Base-by-base conservation (phyloP, 139 green algal species). In the Coelastrella sp. region DNA sequence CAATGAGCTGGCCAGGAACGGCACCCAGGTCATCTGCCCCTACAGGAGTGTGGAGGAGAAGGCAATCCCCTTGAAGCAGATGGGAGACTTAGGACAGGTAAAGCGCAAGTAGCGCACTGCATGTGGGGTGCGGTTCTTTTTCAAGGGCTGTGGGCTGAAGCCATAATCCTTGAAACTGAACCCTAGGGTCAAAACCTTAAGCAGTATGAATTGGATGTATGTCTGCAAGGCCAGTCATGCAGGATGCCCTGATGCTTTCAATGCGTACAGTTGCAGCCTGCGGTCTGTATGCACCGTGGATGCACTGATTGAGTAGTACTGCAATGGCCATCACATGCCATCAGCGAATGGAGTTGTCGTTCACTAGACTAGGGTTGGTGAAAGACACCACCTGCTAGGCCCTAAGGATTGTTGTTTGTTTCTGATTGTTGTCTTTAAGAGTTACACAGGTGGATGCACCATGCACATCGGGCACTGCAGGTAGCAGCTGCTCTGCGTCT, bases 41-140 rank as follows among this genome's bases (percentile, higher is more conserved):
- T 97, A 97, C 90, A 95, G 98, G 82, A 96, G 95, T 85, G 91
- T 96, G 27, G 97, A 99, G 82, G 92, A 98, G 79, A 95, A 97
- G 24, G 92, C 94, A 20, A 95, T 97, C 80, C 97, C 99, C 87
- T 94, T 99, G 19, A 97, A 96, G 78, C 91, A 97, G 60, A 99
- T 99, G 98, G 98, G 98, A 6, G 98, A 99, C 94, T 93, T 99
- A 19, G 98, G 98, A 7, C 96, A 96, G 93, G 94, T 96, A 81
- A 49, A 49, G 1, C 35, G 3, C 35, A 49, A 49, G 1, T 59
- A 75, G 22, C 57, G 24, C 27, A 19, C 58, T 22, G 25, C 6
- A 68, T 8, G 66, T 78, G 56, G 56, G 7, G 78, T 49, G 1
- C 3, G 35, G 35, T 49, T 49, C 35, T 49, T 1, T 49, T 20